phyloP scores from a whole-genome alignment of 129 eudicot genomes.

The Calendula officinalis region DNA sequence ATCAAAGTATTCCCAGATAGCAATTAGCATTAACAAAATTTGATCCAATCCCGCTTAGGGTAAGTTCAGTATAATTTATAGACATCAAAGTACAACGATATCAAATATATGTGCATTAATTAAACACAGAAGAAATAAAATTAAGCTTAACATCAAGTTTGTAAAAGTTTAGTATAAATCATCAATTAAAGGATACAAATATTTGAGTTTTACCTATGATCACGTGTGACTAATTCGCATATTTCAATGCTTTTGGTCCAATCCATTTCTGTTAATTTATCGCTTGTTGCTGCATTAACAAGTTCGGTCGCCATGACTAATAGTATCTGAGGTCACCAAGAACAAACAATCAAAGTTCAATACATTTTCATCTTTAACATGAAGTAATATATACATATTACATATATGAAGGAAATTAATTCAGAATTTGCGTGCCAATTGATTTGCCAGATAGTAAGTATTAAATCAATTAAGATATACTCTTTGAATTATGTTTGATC shows the following conservation, averaged over 20 bases:
- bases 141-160: constrained; percentile 4
- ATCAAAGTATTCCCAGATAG: not conserved
- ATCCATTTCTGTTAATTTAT: constrained; percentile 76
- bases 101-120: not conserved
- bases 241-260: constrained; percentile 90
- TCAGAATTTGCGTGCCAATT: not conserved
- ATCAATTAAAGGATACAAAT: too few relatives aligned
- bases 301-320: constrained; percentile 74
- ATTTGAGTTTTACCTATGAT: constrained; percentile 75
- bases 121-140: not conserved
- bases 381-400: not conserved
- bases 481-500: not conserved
- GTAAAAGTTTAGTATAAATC: not conserved
- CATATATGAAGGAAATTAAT: not conserved
- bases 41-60: not conserved
- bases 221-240: constrained; percentile 81
- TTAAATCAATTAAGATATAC: constrained; percentile 9
- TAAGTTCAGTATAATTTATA: not conserved
- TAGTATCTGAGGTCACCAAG: constrained; percentile 23
- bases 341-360: not conserved
- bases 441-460: not conserved
- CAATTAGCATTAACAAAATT: not conserved
- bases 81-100: constrained; percentile 5
- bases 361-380: not conserved
- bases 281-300: constrained; percentile 85